phyloP scores from a whole-genome alignment of 495 filamentous ascomycete species.

The Lentithecium fluviatile region DNA sequence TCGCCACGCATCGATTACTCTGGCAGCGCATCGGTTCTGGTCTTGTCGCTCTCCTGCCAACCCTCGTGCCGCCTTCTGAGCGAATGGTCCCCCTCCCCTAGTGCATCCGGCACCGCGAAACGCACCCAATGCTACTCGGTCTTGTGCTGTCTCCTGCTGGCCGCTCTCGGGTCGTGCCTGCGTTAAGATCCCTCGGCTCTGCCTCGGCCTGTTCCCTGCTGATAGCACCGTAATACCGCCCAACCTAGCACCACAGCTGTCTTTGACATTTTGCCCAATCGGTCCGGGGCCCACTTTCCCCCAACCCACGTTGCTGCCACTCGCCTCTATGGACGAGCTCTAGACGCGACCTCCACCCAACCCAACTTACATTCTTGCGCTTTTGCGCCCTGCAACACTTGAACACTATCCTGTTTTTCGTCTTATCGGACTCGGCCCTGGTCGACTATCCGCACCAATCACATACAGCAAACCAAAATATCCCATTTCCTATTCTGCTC shows the following conservation, averaged over 20 bases:
- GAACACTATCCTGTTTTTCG: slow-evolving; percentile 22
- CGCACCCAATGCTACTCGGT: slow-evolving; percentile 5
- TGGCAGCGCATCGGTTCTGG: not conserved
- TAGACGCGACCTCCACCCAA: not conserved
- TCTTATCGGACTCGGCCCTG: slow-evolving; percentile 13
- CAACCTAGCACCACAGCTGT: not conserved
- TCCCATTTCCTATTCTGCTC: slow-evolving; percentile 4
- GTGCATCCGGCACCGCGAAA: slow-evolving; percentile 2
- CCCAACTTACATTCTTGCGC: slow-evolving; percentile 34
- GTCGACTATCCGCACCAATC: not conserved
- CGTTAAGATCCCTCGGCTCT: not conserved
- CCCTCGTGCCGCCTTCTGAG: not conserved
- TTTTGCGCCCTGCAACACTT: slow-evolving; percentile 39
- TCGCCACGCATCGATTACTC: not conserved
- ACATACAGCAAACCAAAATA: not conserved
- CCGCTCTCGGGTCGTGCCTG: slow-evolving; percentile 6
- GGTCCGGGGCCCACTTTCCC: slow-evolving; percentile 7
- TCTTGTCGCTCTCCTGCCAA: not conserved
- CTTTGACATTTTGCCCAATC: not conserved
- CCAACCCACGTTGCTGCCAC: not conserved
- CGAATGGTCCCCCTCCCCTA: slow-evolving; percentile 7
- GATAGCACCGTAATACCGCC: slow-evolving; percentile 3
- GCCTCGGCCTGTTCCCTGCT: not conserved
- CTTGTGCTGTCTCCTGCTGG: not conserved
- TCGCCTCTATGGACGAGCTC: slow-evolving; percentile 13